These are phyloP conservation scores for Fagus sylvatica DNA, from an alignment of 306 rosid genomes.

Conservation along the genomic window DNA sequence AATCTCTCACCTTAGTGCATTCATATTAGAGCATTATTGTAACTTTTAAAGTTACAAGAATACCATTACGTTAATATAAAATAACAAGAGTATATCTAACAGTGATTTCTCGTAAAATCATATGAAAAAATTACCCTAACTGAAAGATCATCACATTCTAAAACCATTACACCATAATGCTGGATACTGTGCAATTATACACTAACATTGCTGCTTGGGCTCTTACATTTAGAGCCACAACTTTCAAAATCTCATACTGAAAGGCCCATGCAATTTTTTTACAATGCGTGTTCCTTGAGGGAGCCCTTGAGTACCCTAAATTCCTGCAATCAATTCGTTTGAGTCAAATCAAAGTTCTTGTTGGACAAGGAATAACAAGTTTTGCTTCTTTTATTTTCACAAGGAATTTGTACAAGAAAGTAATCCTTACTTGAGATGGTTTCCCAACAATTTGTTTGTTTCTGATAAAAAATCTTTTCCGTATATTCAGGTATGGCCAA, in stretches of 20 bases:
- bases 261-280: not conserved
- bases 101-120: not conserved
- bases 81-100: too few relatives aligned
- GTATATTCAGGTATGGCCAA: conserved; percentile 85
- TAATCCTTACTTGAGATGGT: conserved; percentile 1
- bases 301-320: not conserved
- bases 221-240: not conserved
- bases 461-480: conserved; percentile 10
- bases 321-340: not conserved
- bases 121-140: not conserved
- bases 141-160: not conserved
- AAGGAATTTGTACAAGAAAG: not conserved
- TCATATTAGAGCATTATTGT: too few relatives aligned
- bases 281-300: not conserved
- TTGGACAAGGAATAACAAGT: conserved; percentile 14
- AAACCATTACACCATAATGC: not conserved
- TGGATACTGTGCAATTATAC: not conserved
- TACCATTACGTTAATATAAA: too few relatives aligned
- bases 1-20: too few relatives aligned
- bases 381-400: not conserved
- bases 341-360: conserved; percentile 14
- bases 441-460: conserved; percentile 12
- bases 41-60: too few relatives aligned
- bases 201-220: not conserved
- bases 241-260: not conserved